Base-by-base conservation (phyloP, 2,329 filamentous ascomycete genomes). In the Neonectria ditissima region DNA sequence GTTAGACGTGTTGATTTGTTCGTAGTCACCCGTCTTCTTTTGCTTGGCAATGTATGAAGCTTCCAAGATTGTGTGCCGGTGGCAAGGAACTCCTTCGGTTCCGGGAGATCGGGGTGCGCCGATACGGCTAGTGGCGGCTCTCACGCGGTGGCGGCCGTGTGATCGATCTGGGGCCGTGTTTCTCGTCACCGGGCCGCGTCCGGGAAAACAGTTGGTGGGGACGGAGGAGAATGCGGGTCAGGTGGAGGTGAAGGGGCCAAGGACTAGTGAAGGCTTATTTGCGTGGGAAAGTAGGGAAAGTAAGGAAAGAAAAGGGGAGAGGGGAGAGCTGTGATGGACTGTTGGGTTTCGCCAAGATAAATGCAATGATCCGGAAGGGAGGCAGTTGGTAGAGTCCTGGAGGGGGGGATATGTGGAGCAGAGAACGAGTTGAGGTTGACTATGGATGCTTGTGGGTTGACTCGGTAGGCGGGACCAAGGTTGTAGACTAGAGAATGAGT, bases 81-180 rank as follows among this genome's bases (percentile, higher is more conserved):
- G 43, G 34, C 54, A 56, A 63, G 20, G 50, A 50, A 41, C 16
- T 8, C 41, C 30, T 48, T 43, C 48, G 54, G 48, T 30, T n/a
- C 37, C 16, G n/a, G 37, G 37, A 43, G 24, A 43, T 34, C 47
- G 26, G 41, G 50, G 41, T 28, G 41, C 16, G 45, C 55, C 44
- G 34, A 50, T 55, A 44, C 60, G 60, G 60, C 41, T 63, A 63
- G 55, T 53, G 60, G 60, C 60, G 60, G 60, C 60, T 58, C 34
- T 58, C 50, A 51, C 39, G 39, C 34, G 30, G 39, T 8, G 24
- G 54, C 18, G 43, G 55, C 43, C 60, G 43, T 63, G 60, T 63
- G 60, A 63, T 63, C 55, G 48, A 54, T 59, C 47, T 51, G 50
- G 55, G 55, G 55, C 55, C 50, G 47, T 37, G 20, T 26, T 52